These are phyloP conservation scores for Penicillium sp. DNA, from an alignment of 2,329 filamentous ascomycete genomes.

Conservation along the genomic window DNA sequence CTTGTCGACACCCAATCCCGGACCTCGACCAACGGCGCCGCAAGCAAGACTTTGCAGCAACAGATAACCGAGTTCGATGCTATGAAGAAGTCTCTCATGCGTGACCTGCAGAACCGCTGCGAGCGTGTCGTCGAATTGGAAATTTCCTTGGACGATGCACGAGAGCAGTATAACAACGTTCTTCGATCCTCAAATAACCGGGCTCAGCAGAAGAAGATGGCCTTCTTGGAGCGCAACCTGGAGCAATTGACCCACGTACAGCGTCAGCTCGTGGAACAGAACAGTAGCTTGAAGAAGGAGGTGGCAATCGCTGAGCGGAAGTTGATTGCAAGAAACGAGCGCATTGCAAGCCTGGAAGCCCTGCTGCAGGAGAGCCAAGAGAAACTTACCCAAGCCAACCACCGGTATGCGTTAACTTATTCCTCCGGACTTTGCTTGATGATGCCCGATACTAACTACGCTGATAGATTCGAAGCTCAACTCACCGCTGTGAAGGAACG, in stretches of 20 bases:
- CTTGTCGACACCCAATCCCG: conserved; percentile 66
- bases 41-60: conserved; percentile 83
- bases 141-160: conserved; percentile 93
- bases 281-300: conserved; percentile 96
- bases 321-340: conserved; percentile 91
- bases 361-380: conserved; percentile 96
- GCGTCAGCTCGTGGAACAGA: conserved; percentile 96
- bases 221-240: conserved; percentile 95
- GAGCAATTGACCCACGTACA: conserved; percentile 98
- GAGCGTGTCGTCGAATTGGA: conserved; percentile 97
- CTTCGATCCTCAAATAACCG: conserved; percentile 95
- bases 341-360: conserved; percentile 89
- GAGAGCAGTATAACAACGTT: conserved; percentile 99
- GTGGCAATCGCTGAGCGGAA: conserved; percentile 98
- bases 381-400: conserved; percentile 94
- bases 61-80: conserved; percentile 98
- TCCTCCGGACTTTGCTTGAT: conserved; percentile 7
- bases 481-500: conserved; percentile 97
- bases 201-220: conserved; percentile 99
- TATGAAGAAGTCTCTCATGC: conserved; percentile 99
- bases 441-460: conserved; percentile 12
- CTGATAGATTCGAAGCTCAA: conserved; percentile 85
- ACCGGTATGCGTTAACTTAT: conserved; percentile 66
- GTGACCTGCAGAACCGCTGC: conserved; percentile 95
- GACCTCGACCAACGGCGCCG: conserved; percentile 58